Evolutionary conservation across 1,139 yeast species (phyloP).

Genomic region (Petasospora fabianii): DNA sequence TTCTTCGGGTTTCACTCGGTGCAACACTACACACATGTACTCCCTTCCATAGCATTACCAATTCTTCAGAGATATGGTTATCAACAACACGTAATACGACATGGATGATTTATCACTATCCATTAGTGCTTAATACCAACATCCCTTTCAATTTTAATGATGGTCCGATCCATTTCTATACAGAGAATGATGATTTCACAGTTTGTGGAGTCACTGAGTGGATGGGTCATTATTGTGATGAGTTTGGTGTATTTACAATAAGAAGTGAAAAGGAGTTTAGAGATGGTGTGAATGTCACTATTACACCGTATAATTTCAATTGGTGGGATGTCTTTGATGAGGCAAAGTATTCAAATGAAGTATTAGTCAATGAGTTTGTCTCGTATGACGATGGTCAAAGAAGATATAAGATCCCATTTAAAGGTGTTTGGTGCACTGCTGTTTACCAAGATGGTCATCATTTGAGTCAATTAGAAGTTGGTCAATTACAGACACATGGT

Average conservation of each 20-base stretch:
- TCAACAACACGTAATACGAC: conserved; percentile 10
- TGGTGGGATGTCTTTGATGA: conserved; percentile 14
- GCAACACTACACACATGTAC: conserved; percentile 9
- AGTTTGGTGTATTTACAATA: conserved; percentile 11
- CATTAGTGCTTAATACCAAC: conserved; percentile 8
- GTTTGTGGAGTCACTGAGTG: conserved; percentile 13
- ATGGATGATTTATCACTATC: conserved; percentile 10
- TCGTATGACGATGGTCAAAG: conserved; percentile 3
- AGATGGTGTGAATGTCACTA: not conserved
- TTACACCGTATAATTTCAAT: conserved; percentile 1
- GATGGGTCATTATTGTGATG: conserved; percentile 10
- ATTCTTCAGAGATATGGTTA: conserved; percentile 3
- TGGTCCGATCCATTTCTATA: conserved; percentile 12
- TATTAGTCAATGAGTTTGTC: conserved; percentile 12
- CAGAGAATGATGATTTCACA: conserved; percentile 10
- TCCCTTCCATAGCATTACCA: conserved; percentile 4
- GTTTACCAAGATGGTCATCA: conserved; percentile 11
- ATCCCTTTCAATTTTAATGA: conserved; percentile 9
- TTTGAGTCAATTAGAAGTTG: not conserved
- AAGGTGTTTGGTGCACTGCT: conserved; percentile 11
- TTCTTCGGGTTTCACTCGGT: not conserved
- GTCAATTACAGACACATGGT: not conserved
- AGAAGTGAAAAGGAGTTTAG: conserved; percentile 5
- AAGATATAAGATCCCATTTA: conserved; percentile 3
- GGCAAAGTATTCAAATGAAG: conserved; percentile 4